phyloP scores from a whole-genome alignment of 495 filamentous ascomycete genomes.

The Talaromyces proteolyticus region DNA sequence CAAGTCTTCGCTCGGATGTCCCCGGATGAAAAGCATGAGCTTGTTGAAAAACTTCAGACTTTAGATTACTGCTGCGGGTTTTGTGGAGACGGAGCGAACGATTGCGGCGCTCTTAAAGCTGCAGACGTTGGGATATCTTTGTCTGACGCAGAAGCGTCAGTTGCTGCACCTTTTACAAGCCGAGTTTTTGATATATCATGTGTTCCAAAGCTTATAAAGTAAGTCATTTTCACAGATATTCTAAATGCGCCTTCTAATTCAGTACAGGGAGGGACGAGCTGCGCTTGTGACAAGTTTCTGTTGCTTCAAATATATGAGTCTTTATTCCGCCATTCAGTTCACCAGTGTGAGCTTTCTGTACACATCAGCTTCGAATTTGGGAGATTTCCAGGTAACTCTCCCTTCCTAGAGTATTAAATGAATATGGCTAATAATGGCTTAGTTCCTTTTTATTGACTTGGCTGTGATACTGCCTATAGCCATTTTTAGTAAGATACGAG shows the following conservation, averaged over 20 bases:
- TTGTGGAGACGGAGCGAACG: slow-evolving; percentile 97
- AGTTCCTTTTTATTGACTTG: slow-evolving; percentile 94
- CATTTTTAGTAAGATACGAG: slow-evolving; percentile 73
- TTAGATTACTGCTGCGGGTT: slow-evolving; percentile 96
- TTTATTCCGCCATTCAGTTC: slow-evolving; percentile 99
- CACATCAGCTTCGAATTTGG: slow-evolving; percentile 89
- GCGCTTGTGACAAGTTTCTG: slow-evolving; percentile 96
- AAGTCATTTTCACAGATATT: slow-evolving; percentile 12
- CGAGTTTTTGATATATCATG: slow-evolving; percentile 95
- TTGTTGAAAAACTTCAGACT: slow-evolving; percentile 94
- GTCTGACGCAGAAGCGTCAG: slow-evolving; percentile 95
- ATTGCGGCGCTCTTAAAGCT: slow-evolving; percentile 95
- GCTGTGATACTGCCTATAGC: slow-evolving; percentile 91
- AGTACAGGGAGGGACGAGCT: slow-evolving; percentile 76
- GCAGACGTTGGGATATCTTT: slow-evolving; percentile 98
- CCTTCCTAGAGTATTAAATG: neutral
- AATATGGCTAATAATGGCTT: slow-evolving; percentile 12
- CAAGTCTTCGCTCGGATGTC: slow-evolving; percentile 99
- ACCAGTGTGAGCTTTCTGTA: slow-evolving; percentile 98
- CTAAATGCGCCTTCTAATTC: neutral
- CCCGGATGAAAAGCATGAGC: slow-evolving; percentile 96
- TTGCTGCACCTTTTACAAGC: slow-evolving; percentile 95
- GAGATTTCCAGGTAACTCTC: slow-evolving; percentile 76
- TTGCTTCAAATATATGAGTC: slow-evolving; percentile 99
- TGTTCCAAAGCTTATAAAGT: slow-evolving; percentile 87